Percentiles rank a stretch among this genome's conserved stretches.
Conservation (phyloP, 2,329 filamentous ascomycete genomes). For the Fusarium sp. region DNA sequence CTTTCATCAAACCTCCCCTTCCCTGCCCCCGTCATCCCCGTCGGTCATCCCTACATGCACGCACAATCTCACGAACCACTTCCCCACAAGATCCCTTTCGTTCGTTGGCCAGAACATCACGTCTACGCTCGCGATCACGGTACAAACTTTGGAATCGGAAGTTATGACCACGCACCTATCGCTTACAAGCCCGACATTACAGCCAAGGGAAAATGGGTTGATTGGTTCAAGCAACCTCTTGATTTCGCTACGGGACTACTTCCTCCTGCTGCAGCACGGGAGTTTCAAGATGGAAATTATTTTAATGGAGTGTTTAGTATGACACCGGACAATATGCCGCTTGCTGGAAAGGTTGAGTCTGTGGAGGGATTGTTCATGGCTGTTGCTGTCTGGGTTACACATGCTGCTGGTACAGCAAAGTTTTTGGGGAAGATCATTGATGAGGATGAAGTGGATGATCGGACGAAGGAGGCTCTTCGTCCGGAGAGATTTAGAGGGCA, state of each 20-base stretch:
- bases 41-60: conserved; percentile 42
- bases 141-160: conserved; percentile 35
- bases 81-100: conserved; percentile 11
- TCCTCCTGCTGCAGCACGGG: conserved; percentile 4
- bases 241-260: conserved; percentile 19
- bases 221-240: conserved; percentile 30
- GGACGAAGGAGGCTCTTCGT: conserved; percentile 20
- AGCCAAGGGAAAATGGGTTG: conserved; percentile 35
- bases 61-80: background rate
- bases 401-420: conserved; percentile 36
- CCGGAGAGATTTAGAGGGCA: conserved; percentile 36
- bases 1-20: conserved; percentile 23
- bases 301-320: conserved; percentile 46
- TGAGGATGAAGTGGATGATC: conserved; percentile 13
- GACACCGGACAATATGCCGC: conserved; percentile 44
- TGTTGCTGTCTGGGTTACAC: conserved; percentile 42
- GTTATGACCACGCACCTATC: conserved; percentile 37
- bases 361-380: conserved; percentile 24
- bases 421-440: conserved; percentile 27
- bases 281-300: conserved; percentile 14
- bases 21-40: conserved; percentile 39
- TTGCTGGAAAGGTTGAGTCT: conserved; percentile 23
- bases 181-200: conserved; percentile 13
- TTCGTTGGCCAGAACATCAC: conserved; percentile 41
- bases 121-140: conserved; percentile 43